Evolutionary conservation across 2,329 filamentous ascomycete species (phyloP).

Genomic region (Pseudocercospora fuligena): DNA sequence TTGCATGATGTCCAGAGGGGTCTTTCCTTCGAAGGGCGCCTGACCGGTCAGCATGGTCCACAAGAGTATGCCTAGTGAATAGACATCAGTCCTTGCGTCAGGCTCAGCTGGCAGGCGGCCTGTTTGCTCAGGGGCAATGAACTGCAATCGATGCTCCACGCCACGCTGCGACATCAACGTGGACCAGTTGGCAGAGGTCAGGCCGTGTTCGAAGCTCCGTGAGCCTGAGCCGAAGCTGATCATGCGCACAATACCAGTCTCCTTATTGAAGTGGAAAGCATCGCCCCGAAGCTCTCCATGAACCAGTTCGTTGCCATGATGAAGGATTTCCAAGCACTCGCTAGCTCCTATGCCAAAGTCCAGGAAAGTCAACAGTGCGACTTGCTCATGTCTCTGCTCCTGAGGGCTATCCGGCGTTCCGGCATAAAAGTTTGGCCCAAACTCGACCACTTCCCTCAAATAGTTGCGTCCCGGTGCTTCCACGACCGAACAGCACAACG

Average conservation of each 20-base stretch:
- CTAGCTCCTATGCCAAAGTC: conserved; percentile 90
- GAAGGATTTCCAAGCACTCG: conserved; percentile 85
- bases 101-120: conserved; percentile 91
- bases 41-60: conserved; percentile 83
- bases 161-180: conserved; percentile 80
- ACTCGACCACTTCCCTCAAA: conserved; percentile 70
- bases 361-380: conserved; percentile 73
- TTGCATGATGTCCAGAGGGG: conserved; percentile 88
- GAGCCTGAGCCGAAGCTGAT: conserved; percentile 86
- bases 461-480: conserved; percentile 77
- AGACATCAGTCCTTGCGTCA: conserved; percentile 90
- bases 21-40: conserved; percentile 77
- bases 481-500: conserved; percentile 81
- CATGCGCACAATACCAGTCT: conserved; percentile 74
- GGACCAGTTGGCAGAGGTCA: conserved; percentile 84
- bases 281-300: conserved; percentile 91
- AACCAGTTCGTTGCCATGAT: conserved; percentile 82
- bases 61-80: conserved; percentile 86
- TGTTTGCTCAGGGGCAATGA: conserved; percentile 93
- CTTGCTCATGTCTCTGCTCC: conserved; percentile 20
- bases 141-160: conserved; percentile 85
- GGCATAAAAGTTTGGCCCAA: conserved; percentile 67
- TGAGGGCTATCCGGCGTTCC: conserved; percentile 33
- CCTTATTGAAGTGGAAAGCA: conserved; percentile 82
- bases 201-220: conserved; percentile 85